A percentile compares a stretch with the other conserved stretches of the same genome.
phyloP scores from a whole-genome alignment of 805 yeast genomes.

The Suhomyces canberraensis region DNA sequence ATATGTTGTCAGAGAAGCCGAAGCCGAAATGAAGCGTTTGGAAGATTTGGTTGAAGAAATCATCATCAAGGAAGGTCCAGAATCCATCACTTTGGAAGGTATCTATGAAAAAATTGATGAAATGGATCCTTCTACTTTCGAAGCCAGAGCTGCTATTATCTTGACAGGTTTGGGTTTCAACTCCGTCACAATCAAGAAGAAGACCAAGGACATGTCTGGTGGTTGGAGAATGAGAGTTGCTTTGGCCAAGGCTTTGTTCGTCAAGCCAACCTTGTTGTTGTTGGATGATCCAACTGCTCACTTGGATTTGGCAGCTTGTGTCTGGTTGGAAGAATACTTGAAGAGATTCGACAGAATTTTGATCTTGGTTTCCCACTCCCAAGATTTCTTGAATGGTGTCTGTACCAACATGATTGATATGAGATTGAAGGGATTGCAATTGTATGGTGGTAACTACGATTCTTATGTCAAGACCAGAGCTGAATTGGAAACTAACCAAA shows the following conservation, averaged over 20 bases:
- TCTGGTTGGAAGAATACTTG: conserved; percentile 98
- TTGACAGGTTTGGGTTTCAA: conserved; percentile 97
- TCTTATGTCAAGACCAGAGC: conserved; percentile 91
- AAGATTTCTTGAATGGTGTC: conserved; percentile 98
- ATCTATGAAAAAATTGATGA: conserved; percentile 93
- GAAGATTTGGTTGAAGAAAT: conserved; percentile 89
- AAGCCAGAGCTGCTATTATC: conserved; percentile 92
- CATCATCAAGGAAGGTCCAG: conserved; percentile 91
- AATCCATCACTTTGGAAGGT: conserved; percentile 78
- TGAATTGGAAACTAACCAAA: conserved; percentile 94
- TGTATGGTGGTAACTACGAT: conserved; percentile 98
- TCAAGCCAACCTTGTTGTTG: conserved; percentile 90
- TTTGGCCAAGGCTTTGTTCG: conserved; percentile 94
- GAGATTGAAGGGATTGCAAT: conserved; percentile 72
- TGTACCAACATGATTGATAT: conserved; percentile 97
- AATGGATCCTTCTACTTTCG: conserved; percentile 95
- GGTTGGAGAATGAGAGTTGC: conserved; percentile 99
- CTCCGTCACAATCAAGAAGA: conserved; percentile 78
- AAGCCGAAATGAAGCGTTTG: conserved; percentile 81
- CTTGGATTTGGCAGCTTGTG: conserved; percentile 98
- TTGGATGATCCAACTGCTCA: conserved; percentile 99
- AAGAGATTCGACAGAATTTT: conserved; percentile 91
- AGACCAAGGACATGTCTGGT: conserved; percentile 99
- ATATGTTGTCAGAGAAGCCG: conserved; percentile 96
- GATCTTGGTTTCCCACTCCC: conserved; percentile 95